A percentile compares a stretch with the other conserved stretches of the same genome.
phyloP scores from a whole-genome alignment of 371 early-diverging fungal genomes.

The Circinella minor region DNA sequence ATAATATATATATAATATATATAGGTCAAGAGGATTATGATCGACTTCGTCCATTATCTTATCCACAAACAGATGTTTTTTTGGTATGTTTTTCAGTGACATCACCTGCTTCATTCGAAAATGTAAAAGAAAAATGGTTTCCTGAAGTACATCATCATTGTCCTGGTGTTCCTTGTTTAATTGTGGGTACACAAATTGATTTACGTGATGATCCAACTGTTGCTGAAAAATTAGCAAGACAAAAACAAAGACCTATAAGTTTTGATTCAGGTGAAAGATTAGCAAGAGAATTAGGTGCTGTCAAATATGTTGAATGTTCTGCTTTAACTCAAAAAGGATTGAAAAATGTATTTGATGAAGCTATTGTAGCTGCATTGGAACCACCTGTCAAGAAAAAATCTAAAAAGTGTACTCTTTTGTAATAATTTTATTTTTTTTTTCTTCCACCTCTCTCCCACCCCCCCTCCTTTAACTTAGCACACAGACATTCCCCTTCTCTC shows the following conservation, averaged over 20 bases:
- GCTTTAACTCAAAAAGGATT: slow-evolving; percentile 95
- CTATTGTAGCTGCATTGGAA: slow-evolving; percentile 97
- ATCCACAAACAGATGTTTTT: slow-evolving; percentile 94
- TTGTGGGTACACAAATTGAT: slow-evolving; percentile 98
- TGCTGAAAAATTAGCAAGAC: slow-evolving; percentile 81
- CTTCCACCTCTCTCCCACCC: not conserved
- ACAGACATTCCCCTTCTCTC: too few species aligned
- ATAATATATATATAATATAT: not conserved
- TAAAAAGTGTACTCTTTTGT: slow-evolving; percentile 78
- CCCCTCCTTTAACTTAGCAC: too few species aligned
- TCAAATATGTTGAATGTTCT: slow-evolving; percentile 98
- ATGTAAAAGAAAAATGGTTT: slow-evolving; percentile 90
- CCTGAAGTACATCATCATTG: slow-evolving; percentile 96
- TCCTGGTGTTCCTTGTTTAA: slow-evolving; percentile 95
- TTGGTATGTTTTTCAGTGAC: slow-evolving; percentile 97
- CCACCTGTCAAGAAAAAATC: slow-evolving; percentile 86
- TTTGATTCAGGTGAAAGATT: slow-evolving; percentile 86
- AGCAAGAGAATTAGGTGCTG: slow-evolving; percentile 89
- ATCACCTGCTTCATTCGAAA: slow-evolving; percentile 91
- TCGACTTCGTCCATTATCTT: slow-evolving; percentile 94
- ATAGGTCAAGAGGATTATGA: slow-evolving; percentile 98
- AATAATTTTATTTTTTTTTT: slow-evolving; percentile 24
- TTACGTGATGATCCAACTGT: slow-evolving; percentile 87
- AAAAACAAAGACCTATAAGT: slow-evolving; percentile 84
- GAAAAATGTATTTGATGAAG: slow-evolving; percentile 98